phyloP scores from a whole-genome alignment of 257 asterid species.

The Catharanthus roseus region DNA sequence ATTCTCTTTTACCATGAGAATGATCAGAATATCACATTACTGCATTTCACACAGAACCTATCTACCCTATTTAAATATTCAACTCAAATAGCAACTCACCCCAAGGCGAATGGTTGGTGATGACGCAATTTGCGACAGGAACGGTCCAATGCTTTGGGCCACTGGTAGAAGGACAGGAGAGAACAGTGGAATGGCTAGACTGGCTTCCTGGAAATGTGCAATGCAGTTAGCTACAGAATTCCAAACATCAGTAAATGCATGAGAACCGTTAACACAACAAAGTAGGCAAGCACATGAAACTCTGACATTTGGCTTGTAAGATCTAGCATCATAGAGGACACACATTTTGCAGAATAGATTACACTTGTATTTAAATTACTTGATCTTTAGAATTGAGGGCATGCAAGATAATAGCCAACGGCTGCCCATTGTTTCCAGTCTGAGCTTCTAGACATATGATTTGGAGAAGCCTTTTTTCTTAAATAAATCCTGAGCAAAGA shows the following conservation, averaged over 20 bases:
- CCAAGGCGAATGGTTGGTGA: conserved; percentile 88
- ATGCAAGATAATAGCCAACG: neutral
- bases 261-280: neutral
- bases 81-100: conserved; percentile 39
- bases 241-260: neutral
- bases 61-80: neutral
- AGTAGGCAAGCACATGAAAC: neutral
- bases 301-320: neutral
- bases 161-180: conserved; percentile 84
- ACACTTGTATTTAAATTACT: neutral
- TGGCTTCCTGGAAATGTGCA: conserved; percentile 65
- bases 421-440: neutral
- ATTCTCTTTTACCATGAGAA: neutral
- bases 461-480: neutral
- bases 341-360: neutral
- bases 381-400: neutral
- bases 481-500: neutral
- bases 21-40: neutral
- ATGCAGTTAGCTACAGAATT: neutral
- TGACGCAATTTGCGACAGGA: conserved; percentile 69
- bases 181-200: conserved; percentile 74
- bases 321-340: neutral
- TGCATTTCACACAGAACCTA: neutral
- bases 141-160: conserved; percentile 83
- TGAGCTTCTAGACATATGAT: neutral